These are phyloP conservation scores for Anthracocystis panici-leucophaei DNA, from an alignment of 1,284 basidiomycete genomes.

Conservation along the genomic window DNA sequence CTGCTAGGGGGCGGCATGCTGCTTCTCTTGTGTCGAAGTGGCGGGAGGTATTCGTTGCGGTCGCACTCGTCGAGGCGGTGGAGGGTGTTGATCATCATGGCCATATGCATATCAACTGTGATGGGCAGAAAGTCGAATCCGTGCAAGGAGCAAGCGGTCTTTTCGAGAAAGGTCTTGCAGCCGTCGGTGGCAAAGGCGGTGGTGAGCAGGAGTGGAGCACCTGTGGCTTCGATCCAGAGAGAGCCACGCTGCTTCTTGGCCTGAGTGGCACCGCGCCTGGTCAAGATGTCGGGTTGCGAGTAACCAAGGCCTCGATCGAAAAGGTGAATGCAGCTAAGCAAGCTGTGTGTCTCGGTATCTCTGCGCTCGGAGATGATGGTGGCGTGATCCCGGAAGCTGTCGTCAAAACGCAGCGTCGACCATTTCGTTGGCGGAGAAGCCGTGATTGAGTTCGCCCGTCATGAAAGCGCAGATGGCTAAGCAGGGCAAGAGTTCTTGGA, in stretches of 20 bases:
- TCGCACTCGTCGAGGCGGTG: constrained; percentile 43
- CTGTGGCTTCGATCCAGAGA: constrained; percentile 42
- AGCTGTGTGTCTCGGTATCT: constrained; percentile 28
- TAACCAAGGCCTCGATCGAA: constrained; percentile 51
- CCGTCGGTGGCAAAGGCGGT: constrained; percentile 42
- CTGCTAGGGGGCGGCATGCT: constrained; percentile 30
- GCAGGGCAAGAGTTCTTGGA: constrained; percentile 36
- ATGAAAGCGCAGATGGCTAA: constrained; percentile 43
- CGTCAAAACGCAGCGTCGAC: constrained; percentile 23
- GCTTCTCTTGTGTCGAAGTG: constrained; percentile 14
- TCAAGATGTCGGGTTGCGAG: constrained; percentile 39
- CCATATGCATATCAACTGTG: constrained; percentile 40
- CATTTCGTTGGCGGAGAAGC: constrained; percentile 48
- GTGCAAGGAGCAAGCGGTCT: constrained; percentile 44
- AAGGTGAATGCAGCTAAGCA: constrained; percentile 44
- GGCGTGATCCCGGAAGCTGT: constrained; percentile 17
- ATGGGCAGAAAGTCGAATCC: constrained; percentile 37
- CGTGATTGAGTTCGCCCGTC: constrained; percentile 45
- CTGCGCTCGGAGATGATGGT: constrained; percentile 25
- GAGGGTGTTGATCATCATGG: constrained; percentile 41
- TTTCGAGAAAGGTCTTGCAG: constrained; percentile 51
- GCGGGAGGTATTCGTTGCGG: constrained; percentile 46
- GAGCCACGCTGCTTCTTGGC: constrained; percentile 22
- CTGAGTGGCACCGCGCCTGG: constrained; percentile 2
- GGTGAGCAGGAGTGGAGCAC: constrained; percentile 43